Percentiles rank a stretch among this genome's conserved stretches.
These are phyloP conservation scores for Abrus pulchellus DNA, from an alignment of 306 rosid genomes.

Conservation along the genomic window DNA sequence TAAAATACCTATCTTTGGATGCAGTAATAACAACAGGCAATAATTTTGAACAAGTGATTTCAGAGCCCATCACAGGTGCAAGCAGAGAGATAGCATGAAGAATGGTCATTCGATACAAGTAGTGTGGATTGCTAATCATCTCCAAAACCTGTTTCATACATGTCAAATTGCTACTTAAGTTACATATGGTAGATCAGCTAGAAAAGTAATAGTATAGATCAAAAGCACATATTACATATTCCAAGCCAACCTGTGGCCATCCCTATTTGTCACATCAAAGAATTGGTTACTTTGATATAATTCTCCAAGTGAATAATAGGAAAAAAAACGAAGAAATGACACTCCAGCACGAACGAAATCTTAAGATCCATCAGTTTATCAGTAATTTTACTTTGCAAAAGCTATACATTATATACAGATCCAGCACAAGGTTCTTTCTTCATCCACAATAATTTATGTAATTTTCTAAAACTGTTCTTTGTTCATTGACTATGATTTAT, in stretches of 20 bases:
- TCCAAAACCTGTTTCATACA: slow-evolving; percentile 67
- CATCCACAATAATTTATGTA: neutral
- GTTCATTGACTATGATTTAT: neutral
- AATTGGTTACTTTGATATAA: too few species aligned
- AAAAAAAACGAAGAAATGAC: neutral
- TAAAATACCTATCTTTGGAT: slow-evolving; percentile 76
- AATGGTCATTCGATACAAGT: slow-evolving; percentile 84
- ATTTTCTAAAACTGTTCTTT: neutral
- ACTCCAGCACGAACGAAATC: neutral
- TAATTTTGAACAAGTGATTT: slow-evolving; percentile 73
- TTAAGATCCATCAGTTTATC: neutral
- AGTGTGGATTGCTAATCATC: slow-evolving; percentile 77
- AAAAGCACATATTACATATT: neutral
- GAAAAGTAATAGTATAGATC: neutral
- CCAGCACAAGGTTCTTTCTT: neutral
- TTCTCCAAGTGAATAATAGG: neutral
- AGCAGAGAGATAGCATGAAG: slow-evolving; percentile 75
- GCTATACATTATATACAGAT: neutral
- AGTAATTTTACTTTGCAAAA: neutral
- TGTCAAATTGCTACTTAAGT: slow-evolving; percentile 1
- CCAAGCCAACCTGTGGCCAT: too few species aligned
- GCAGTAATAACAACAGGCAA: slow-evolving; percentile 70
- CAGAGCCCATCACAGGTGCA: slow-evolving; percentile 90
- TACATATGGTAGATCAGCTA: neutral
- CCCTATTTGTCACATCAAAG: too few species aligned